A percentile compares a stretch with the other conserved stretches of the same genome.
Conservation (phyloP, 257 asterid genomes). For the Solanum rostratum region DNA sequence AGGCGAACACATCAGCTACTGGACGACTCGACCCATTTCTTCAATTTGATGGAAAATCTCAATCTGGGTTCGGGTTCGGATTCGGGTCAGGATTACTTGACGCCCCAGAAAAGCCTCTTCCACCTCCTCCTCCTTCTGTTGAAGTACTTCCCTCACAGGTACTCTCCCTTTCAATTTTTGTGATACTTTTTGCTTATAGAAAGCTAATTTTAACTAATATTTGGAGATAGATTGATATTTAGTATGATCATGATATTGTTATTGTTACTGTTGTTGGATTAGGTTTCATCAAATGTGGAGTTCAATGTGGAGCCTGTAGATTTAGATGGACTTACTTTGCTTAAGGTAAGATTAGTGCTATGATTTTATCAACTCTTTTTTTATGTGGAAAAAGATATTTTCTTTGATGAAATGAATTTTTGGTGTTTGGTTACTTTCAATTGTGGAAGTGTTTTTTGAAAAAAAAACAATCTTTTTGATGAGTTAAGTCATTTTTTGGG, state of each 20-base stretch:
- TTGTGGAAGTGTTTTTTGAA: too few species aligned
- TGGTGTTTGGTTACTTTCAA: background rate
- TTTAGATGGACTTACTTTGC: constrained; percentile 58
- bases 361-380: background rate
- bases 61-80: constrained; percentile 36
- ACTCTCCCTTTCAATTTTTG: background rate
- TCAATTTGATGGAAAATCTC: constrained; percentile 45
- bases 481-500: background rate
- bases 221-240: background rate
- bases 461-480: background rate
- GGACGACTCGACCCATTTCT: constrained; percentile 16
- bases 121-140: constrained; percentile 69
- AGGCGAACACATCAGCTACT: background rate
- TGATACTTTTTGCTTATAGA: background rate
- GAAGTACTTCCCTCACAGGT: constrained; percentile 72
- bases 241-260: background rate
- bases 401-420: background rate
- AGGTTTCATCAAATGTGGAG: constrained; percentile 46
- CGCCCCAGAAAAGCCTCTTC: constrained; percentile 34
- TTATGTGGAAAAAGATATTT: background rate
- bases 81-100: constrained; percentile 47
- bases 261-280: background rate
- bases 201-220: background rate
- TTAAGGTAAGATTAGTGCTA: constrained; percentile 39
- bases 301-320: constrained; percentile 52